These are phyloP conservation scores for Sporothrix inflata DNA, from an alignment of 2,329 filamentous ascomycete species.

Conservation along the genomic window DNA sequence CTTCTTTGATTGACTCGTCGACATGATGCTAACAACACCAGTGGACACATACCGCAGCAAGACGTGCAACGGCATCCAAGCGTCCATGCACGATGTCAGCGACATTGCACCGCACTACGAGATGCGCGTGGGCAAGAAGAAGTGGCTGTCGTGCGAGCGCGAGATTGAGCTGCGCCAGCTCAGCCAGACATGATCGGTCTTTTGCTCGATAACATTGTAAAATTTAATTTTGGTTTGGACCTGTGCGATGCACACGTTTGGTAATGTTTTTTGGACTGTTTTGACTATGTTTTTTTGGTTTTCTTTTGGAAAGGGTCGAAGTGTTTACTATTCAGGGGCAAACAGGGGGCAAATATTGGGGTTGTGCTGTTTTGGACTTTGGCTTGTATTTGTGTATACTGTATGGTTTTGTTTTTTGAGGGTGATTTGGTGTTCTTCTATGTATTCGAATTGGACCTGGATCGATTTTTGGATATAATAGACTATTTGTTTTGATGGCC, in stretches of 20 bases:
- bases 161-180: slow-evolving; percentile 33
- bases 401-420: neutral
- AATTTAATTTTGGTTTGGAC: neutral
- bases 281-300: neutral
- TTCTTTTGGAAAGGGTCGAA: neutral
- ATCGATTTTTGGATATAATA: neutral
- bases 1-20: too few relatives aligned
- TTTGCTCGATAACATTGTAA: neutral
- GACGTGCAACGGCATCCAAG: slow-evolving; percentile 80
- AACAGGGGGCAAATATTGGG: neutral
- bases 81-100: slow-evolving; percentile 73
- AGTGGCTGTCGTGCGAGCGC: slow-evolving; percentile 50
- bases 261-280: neutral
- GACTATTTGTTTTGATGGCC: neutral
- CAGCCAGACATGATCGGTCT: slow-evolving; percentile 24
- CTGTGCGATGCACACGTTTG: neutral
- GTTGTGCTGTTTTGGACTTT: neutral
- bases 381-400: neutral
- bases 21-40: too few relatives aligned
- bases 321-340: slow-evolving; percentile 14
- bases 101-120: slow-evolving; percentile 83
- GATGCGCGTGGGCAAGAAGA: slow-evolving; percentile 81
- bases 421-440: neutral
- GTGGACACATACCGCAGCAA: slow-evolving; percentile 95
- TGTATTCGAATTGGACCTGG: slow-evolving; percentile 1